phyloP scores from a whole-genome alignment of 2,329 filamentous ascomycete genomes.

The Zymoseptoria brevis region DNA sequence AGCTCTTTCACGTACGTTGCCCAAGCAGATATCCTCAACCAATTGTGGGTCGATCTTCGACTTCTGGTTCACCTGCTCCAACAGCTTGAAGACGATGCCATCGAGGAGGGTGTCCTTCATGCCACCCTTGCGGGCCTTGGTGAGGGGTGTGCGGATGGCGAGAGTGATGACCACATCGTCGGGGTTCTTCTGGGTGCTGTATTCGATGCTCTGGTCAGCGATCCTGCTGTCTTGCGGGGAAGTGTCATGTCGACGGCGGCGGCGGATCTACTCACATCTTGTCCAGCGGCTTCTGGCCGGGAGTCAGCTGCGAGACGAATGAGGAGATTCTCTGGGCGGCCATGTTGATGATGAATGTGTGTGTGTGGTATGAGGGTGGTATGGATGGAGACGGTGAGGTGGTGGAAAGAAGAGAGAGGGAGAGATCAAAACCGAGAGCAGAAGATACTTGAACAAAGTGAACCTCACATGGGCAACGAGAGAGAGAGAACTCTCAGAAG shows the following conservation, averaged over 20 bases:
- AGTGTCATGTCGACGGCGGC: conserved; percentile 51
- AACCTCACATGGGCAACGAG: neutral
- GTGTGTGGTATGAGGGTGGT: neutral
- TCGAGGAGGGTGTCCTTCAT: conserved; percentile 93
- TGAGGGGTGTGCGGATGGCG: conserved; percentile 79
- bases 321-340: conserved; percentile 78
- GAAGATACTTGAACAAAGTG: neutral
- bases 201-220: conserved; percentile 32
- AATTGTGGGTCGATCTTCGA: conserved; percentile 29
- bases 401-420: conserved; percentile 1
- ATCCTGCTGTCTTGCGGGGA: conserved; percentile 74
- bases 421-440: neutral
- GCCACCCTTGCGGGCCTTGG: conserved; percentile 84
- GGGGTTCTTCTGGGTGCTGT: conserved; percentile 55
- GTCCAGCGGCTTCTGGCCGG: conserved; percentile 58
- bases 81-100: conserved; percentile 72
- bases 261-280: conserved; percentile 57
- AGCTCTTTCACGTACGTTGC: conserved; percentile 57
- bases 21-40: conserved; percentile 70
- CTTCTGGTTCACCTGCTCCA: conserved; percentile 52
- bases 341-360: conserved; percentile 45
- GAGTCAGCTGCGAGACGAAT: conserved; percentile 78
- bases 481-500: neutral
- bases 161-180: conserved; percentile 97
- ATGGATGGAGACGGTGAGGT: neutral